These are phyloP conservation scores for Aspergillus pseudonomiae DNA, from an alignment of 2,329 filamentous ascomycete species.

Conservation along the genomic window DNA sequence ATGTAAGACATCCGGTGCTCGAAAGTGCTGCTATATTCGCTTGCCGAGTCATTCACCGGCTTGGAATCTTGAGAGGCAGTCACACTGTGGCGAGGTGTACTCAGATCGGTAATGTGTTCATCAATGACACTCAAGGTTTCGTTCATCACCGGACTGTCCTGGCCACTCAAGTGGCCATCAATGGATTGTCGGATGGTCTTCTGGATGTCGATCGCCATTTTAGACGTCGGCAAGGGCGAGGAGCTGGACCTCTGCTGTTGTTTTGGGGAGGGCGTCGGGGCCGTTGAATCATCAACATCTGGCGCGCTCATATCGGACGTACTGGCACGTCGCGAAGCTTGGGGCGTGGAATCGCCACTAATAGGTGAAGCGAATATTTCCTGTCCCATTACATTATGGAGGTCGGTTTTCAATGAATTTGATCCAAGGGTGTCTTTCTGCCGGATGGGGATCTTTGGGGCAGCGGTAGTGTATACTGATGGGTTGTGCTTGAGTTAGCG, in stretches of 20 bases:
- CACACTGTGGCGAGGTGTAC: slow-evolving; percentile 60
- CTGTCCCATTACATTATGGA: slow-evolving; percentile 18
- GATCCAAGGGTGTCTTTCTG: slow-evolving; percentile 20
- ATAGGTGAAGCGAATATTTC: slow-evolving; percentile 27
- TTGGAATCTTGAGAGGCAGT: slow-evolving; percentile 51
- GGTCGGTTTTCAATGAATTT: slow-evolving; percentile 14
- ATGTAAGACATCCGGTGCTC: slow-evolving; percentile 85
- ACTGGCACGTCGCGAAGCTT: slow-evolving; percentile 44
- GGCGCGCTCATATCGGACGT: slow-evolving; percentile 32
- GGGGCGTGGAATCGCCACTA: slow-evolving; percentile 44
- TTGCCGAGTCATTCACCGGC: slow-evolving; percentile 75
- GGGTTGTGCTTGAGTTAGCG: slow-evolving; percentile 5
- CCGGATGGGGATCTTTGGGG: slow-evolving; percentile 29
- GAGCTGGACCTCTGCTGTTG: slow-evolving; percentile 39
- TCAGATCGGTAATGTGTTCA: slow-evolving; percentile 91
- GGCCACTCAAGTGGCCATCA: slow-evolving; percentile 52
- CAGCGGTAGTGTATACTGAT: slow-evolving; percentile 30
- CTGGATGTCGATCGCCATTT: slow-evolving; percentile 43
- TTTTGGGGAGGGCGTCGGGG: slow-evolving; percentile 24
- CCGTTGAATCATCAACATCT: slow-evolving; percentile 21
- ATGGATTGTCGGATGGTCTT: slow-evolving; percentile 50
- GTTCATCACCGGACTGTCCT: slow-evolving; percentile 80
- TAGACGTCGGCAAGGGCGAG: slow-evolving; percentile 38
- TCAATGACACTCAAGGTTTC: slow-evolving; percentile 96
- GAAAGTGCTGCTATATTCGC: slow-evolving; percentile 82